Evolutionary conservation across 2,329 filamentous ascomycete species (phyloP), one percentile per base, ranked within the genome.

Genomic region (Aspergillus cejpii): DNA sequence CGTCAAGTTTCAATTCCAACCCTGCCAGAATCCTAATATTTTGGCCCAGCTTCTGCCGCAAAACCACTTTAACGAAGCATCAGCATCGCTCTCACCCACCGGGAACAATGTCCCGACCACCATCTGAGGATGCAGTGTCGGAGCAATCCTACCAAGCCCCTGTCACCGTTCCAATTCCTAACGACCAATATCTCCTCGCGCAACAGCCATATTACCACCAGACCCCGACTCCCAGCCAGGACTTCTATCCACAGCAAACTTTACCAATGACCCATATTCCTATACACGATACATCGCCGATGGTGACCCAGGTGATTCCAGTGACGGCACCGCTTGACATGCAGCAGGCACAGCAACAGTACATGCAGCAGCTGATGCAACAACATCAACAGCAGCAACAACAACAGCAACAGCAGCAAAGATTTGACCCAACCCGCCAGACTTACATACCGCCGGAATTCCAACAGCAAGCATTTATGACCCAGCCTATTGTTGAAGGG

Each of bases 51-150:
- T 68, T 67, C 50, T 68, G 65, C 51, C 63, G 65, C 45, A 68
- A 68, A 51, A 68, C 65, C 6, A 68, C 65, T 12, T 57, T 68
- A 39, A 68, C 65, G 15, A 68, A 68, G 43, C 65, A 68, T 37
- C 64, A 67, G 54, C 57, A 66, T 40, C 64, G 64, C 41, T 65
- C 64, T n/a, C 65, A 68, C 44, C 61, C 58, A 5, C 58, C 62
- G 11, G 64, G 62, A 2, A 53, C 58, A 8, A 39, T 63, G 49
- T 60, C 62, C 41, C 61, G 64, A 39, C 57, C 59, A 28, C 60
- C 64, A 10, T 67, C 65, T 5, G 65, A 66, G 49, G 65, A 67
- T 46, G 53, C 61, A 5, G 54, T 53, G 14, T 66, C 65, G 6
- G 65, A 68, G 48, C 60, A 64, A 28, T 64, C 64, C 14, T 67